phyloP scores from a whole-genome alignment of 371 early-diverging fungal genomes.

The Mucor irregularis region DNA sequence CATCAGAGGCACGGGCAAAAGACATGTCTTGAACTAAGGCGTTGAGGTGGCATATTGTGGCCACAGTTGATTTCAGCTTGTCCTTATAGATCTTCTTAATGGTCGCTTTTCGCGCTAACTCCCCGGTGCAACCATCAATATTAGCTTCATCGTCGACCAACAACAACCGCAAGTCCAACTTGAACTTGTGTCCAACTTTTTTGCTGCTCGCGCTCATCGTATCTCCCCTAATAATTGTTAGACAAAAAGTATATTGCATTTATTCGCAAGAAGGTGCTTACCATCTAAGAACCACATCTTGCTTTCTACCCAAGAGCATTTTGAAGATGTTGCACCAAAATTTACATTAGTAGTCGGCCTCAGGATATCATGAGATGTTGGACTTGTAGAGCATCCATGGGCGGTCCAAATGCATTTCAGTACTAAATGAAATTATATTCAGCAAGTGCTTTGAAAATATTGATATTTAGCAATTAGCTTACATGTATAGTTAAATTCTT shows the following conservation, averaged over 20 bases:
- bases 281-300: conserved; percentile 14
- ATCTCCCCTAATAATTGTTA: conserved; percentile 15
- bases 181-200: conserved; percentile 9
- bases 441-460: conserved; percentile 10
- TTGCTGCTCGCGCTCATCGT: conserved; percentile 14
- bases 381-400: conserved; percentile 15
- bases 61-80: conserved; percentile 16
- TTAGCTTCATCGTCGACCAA: conserved; percentile 8
- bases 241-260: conserved; percentile 10
- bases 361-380: conserved; percentile 11
- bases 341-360: conserved; percentile 13
- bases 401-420: conserved; percentile 15
- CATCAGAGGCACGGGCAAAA: conserved; percentile 12
- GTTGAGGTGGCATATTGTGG: conserved; percentile 18
- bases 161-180: conserved; percentile 14
- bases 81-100: conserved; percentile 16
- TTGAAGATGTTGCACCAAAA: conserved; percentile 19
- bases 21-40: conserved; percentile 15
- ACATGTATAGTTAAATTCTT: too few species aligned
- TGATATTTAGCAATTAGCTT: too few species aligned
- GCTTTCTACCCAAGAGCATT: conserved; percentile 10
- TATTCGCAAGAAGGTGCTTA: conserved; percentile 13
- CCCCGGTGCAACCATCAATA: conserved; percentile 15
- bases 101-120: conserved; percentile 16
- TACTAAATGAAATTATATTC: conserved; percentile 11